phyloP scores from a whole-genome alignment of 768 basidiomycete genomes.

The Boletus rubropictus region DNA sequence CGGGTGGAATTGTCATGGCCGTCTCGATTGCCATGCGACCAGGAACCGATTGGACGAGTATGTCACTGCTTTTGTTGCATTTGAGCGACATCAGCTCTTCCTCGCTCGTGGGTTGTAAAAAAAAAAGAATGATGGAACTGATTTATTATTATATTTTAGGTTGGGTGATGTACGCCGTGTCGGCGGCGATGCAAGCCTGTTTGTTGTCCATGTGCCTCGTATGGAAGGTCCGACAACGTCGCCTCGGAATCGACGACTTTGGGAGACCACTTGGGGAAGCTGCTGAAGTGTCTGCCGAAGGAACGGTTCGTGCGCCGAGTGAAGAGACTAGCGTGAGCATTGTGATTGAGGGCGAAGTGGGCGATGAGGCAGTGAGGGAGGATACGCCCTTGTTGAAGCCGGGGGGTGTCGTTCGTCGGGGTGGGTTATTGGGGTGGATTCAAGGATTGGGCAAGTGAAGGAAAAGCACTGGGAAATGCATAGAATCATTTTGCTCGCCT shows the following conservation, averaged over 20 bases:
- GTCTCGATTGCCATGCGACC: conserved; percentile 72
- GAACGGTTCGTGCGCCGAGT: neutral
- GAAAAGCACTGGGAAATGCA: too few relatives aligned
- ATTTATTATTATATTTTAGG: conserved; percentile 34
- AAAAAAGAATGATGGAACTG: neutral
- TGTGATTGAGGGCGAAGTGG: conserved; percentile 18
- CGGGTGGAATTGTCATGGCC: conserved; percentile 85
- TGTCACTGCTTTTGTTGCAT: conserved; percentile 14
- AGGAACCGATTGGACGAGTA: conserved; percentile 83
- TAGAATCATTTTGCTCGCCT: too few relatives aligned
- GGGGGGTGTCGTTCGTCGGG: conserved; percentile 13
- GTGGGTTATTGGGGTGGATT: conserved; percentile 24
- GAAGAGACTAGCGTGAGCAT: conserved; percentile 14
- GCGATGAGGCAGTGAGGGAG: conserved; percentile 8
- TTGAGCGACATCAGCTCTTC: neutral
- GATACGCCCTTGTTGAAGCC: conserved; percentile 23
- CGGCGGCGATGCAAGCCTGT: conserved; percentile 78
- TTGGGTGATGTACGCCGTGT: conserved; percentile 76
- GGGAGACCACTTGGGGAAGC: conserved; percentile 48
- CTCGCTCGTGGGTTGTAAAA: neutral
- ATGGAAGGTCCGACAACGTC: conserved; percentile 77
- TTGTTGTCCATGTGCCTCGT: conserved; percentile 80
- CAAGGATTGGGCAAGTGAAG: conserved; percentile 14
- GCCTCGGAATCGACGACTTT: conserved; percentile 83
- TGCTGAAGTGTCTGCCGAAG: neutral